phyloP scores from a whole-genome alignment of 257 asterid species.

The Solanum sitiens region DNA sequence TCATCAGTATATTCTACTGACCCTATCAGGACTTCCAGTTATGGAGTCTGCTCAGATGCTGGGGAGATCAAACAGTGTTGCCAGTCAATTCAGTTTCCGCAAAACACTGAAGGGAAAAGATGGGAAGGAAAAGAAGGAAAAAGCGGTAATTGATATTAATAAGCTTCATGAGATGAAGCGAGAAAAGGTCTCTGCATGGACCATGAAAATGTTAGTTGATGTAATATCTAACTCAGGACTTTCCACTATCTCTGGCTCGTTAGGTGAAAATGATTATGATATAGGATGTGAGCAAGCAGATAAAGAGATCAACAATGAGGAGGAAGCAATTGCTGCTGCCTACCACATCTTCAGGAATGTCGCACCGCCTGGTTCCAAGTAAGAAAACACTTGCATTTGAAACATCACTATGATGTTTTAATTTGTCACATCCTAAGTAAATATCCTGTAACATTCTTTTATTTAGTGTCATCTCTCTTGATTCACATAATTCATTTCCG shows the following conservation, averaged over 20 bases:
- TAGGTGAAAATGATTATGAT: constrained; percentile 34
- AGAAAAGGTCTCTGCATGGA: constrained; percentile 85
- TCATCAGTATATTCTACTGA: constrained; percentile 58
- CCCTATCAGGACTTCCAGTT: constrained; percentile 62
- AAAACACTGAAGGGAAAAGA: constrained; percentile 41
- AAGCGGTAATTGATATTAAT: constrained; percentile 42
- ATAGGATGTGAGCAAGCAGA: constrained; percentile 43
- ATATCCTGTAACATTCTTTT: not conserved
- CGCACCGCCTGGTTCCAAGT: constrained; percentile 70
- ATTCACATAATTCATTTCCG: not conserved
- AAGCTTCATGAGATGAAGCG: constrained; percentile 70
- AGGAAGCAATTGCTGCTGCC: constrained; percentile 84
- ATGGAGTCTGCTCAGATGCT: constrained; percentile 50
- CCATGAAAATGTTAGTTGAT: constrained; percentile 79
- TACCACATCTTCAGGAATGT: constrained; percentile 69
- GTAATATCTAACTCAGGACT: constrained; percentile 63
- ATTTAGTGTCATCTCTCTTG: not conserved
- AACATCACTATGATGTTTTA: not conserved
- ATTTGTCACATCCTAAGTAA: not conserved
- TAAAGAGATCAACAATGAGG: constrained; percentile 66
- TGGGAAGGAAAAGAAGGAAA: constrained; percentile 48
- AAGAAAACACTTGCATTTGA: constrained; percentile 12
- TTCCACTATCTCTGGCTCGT: constrained; percentile 49
- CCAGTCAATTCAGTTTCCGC: constrained; percentile 39
- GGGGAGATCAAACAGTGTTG: constrained; percentile 41